phyloP scores from a whole-genome alignment of 805 yeast species.

The Zygoascus bituminiphila region DNA sequence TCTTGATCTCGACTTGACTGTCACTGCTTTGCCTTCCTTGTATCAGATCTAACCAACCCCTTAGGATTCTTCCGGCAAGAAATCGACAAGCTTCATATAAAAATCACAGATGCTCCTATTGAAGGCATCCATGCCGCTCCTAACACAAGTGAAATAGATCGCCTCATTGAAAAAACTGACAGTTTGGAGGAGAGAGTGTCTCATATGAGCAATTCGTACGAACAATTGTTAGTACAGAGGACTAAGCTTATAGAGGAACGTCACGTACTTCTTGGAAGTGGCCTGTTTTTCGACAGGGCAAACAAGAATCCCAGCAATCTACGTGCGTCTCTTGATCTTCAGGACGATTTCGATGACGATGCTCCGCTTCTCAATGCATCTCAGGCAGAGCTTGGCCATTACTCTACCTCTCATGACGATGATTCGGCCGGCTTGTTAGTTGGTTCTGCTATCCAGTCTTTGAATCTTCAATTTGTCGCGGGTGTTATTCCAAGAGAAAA shows the following conservation, averaged over 20 bases:
- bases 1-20: too few relatives aligned
- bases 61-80: conserved; percentile 24
- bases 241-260: conserved; percentile 63
- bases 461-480: conserved; percentile 47
- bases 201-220: conserved; percentile 61
- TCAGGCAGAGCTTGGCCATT: conserved; percentile 4
- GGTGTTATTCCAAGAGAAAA: conserved; percentile 76
- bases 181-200: conserved; percentile 61
- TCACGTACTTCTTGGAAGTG: conserved; percentile 45
- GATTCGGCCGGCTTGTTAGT: not conserved
- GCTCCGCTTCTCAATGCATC: conserved; percentile 30
- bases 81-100: conserved; percentile 23
- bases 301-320: conserved; percentile 23
- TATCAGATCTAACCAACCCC: too few relatives aligned
- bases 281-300: conserved; percentile 40
- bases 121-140: conserved; percentile 30
- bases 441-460: conserved; percentile 13
- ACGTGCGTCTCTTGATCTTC: conserved; percentile 20
- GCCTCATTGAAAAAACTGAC: conserved; percentile 51
- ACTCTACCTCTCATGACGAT: conserved; percentile 4
- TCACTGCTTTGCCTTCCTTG: too few relatives aligned
- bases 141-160: conserved; percentile 60
- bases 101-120: conserved; percentile 26
- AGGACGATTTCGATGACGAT: conserved; percentile 18
- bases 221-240: conserved; percentile 51